phyloP scores from a whole-genome alignment of 2,329 filamentous ascomycete genomes.

The Neonectria coccinea region DNA sequence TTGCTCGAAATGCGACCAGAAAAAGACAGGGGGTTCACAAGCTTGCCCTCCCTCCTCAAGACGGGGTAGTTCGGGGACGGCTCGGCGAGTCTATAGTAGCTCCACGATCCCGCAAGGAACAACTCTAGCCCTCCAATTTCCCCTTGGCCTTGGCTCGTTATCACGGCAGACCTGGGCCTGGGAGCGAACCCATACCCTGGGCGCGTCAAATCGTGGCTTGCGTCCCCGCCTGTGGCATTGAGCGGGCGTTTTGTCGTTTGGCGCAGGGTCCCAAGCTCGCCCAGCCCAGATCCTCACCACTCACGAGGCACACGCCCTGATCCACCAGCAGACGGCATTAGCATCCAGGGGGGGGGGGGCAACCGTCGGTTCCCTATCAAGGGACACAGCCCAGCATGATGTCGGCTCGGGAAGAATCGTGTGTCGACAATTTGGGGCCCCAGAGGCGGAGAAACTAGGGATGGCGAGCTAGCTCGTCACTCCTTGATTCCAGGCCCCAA shows the following conservation, averaged over 20 bases:
- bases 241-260: slow-evolving; percentile 23
- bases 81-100: slow-evolving; percentile 4
- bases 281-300: slow-evolving; percentile 6
- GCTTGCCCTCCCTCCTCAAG: background rate
- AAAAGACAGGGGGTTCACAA: background rate
- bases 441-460: slow-evolving; percentile 22
- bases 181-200: slow-evolving; percentile 11
- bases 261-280: slow-evolving; percentile 25
- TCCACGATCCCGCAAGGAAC: background rate
- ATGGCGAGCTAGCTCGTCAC: slow-evolving; percentile 19
- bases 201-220: slow-evolving; percentile 20
- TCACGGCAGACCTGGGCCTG: slow-evolving; percentile 5
- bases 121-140: slow-evolving; percentile 19
- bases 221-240: slow-evolving; percentile 17
- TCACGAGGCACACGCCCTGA: slow-evolving; percentile 16
- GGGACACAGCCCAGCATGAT: slow-evolving; percentile 19
- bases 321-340: slow-evolving; percentile 5
- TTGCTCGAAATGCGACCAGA: background rate
- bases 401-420: slow-evolving; percentile 35
- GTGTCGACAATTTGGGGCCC: slow-evolving; percentile 22
- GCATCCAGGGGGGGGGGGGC: background rate
- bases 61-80: background rate
- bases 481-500: slow-evolving; percentile 10
- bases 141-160: slow-evolving; percentile 14
- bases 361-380: slow-evolving; percentile 15